Percentiles rank a stretch among this genome's conserved stretches.
phyloP scores from a whole-genome alignment of 345 rosid species.

The Eutrema yunnanense region DNA sequence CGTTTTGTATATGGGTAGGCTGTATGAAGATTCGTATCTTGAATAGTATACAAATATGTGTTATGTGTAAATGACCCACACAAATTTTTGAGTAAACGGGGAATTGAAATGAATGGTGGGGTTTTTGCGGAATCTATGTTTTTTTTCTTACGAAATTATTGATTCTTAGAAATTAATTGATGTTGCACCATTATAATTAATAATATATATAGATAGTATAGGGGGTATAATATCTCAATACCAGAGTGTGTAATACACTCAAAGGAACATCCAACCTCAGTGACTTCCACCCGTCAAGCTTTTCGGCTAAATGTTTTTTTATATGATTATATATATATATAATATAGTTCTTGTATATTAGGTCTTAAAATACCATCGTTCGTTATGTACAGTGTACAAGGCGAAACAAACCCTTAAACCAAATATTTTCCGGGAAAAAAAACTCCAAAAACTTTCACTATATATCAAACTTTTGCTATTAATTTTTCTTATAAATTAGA shows the following conservation, averaged over 20 bases:
- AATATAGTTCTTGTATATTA: neutral
- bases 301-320: constrained; percentile 56
- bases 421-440: neutral
- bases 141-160: constrained; percentile 14
- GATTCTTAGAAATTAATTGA: constrained; percentile 23
- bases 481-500: constrained; percentile 3
- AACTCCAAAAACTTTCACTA: neutral
- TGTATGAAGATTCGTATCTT: constrained; percentile 15
- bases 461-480: neutral
- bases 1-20: neutral
- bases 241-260: constrained; percentile 83
- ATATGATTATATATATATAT: constrained; percentile 21
- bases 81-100: neutral
- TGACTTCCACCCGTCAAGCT: constrained; percentile 72
- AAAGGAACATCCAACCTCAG: constrained; percentile 59
- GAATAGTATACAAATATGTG: neutral
- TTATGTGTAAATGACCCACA: constrained; percentile 1
- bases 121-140: constrained; percentile 15
- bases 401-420: constrained; percentile 11
- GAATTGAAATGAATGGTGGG: constrained; percentile 1
- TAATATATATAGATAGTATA: constrained; percentile 30
- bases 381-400: neutral
- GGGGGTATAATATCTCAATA: constrained; percentile 9
- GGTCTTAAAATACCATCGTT: constrained; percentile 15
- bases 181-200: constrained; percentile 17